These are phyloP conservation scores for Phytophthora foliorum DNA, from an alignment of 352 stramenopile species.

Conservation along the genomic window DNA sequence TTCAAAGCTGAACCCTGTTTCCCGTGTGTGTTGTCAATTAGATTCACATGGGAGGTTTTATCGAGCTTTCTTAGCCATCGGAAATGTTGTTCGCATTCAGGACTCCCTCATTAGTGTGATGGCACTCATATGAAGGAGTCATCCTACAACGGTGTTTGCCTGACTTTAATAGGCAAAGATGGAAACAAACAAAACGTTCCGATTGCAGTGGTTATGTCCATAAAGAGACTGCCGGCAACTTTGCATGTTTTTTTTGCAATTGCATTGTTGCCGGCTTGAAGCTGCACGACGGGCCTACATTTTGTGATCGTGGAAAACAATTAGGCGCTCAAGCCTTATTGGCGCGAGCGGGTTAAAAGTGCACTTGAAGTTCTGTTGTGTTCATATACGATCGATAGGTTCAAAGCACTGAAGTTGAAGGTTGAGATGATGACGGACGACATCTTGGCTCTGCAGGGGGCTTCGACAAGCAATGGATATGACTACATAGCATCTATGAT, in stretches of 20 bases:
- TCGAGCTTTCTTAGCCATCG: constrained; percentile 10
- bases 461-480: too few relatives aligned
- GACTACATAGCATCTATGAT: too few relatives aligned
- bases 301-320: constrained; percentile 16
- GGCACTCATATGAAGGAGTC: constrained; percentile 19
- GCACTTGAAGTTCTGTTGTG: constrained; percentile 9
- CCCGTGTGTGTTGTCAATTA: constrained; percentile 7
- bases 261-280: constrained; percentile 12
- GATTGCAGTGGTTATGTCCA: constrained; percentile 1
- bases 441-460: too few relatives aligned
- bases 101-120: neutral
- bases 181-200: constrained; percentile 11
- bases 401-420: constrained; percentile 15
- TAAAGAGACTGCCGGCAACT: constrained; percentile 17
- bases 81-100: neutral
- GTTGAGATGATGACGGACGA: constrained; percentile 3
- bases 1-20: neutral
- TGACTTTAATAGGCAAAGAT: constrained; percentile 14
- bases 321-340: neutral
- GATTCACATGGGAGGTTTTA: constrained; percentile 2
- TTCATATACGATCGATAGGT: constrained; percentile 17
- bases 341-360: neutral
- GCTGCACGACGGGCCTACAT: neutral
- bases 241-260: constrained; percentile 25
- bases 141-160: constrained; percentile 14